Evolutionary conservation across 1,284 basidiomycete species (phyloP), one percentile per base, ranked within the genome.

Genomic region (Schizopora paradoxa): DNA sequence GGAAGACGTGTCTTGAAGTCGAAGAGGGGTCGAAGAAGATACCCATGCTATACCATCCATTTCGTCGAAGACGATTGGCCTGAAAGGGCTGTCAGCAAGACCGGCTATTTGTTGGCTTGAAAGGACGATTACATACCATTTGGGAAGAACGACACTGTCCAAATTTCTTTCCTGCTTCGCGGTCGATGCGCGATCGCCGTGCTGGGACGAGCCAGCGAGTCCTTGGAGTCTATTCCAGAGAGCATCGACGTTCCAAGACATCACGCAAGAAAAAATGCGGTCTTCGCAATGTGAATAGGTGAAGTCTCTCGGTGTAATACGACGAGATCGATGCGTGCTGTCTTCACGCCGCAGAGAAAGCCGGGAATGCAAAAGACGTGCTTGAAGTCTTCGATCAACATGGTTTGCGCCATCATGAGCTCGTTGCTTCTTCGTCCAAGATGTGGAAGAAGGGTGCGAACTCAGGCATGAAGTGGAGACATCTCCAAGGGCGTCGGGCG

Each of bases 281-380:
- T 64, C 46, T 69, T 73, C 34, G 75, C 60, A 18, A 66, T 56
- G 19, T 70, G 65, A n/a, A n/a, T n/a, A n/a, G 10, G 63, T 58
- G 7, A 64, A 45, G 16, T 67, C 61, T 19, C 72, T 49, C 1
- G 56, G 54, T 4, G 54, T 63, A 21, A 90, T 59, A n/a, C n/a
- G 37, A 87, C 65, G 4, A 76, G 68, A 56, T 83, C 84, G 26
- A 90, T 77, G 6, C 90, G 67, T 0, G 86, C 87, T 1, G 87
- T 90, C 66, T 90, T 90, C 22, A 87, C 87, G 4, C 84, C 86
- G 1, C 86, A 87, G 11, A 87, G 86, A 0, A 83, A 72, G 23
- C 86, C 86, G 13, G 86, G 88, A 42, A 90, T 79, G 59, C 87
- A 90, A 43, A 90, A 67, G 23, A 51, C 49, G 18, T 39, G 36